Percentiles rank a stretch among this genome's conserved stretches.
These are phyloP conservation scores for Tolypocladium sp. DNA, from an alignment of 2,329 filamentous ascomycete species.

Conservation along the genomic window DNA sequence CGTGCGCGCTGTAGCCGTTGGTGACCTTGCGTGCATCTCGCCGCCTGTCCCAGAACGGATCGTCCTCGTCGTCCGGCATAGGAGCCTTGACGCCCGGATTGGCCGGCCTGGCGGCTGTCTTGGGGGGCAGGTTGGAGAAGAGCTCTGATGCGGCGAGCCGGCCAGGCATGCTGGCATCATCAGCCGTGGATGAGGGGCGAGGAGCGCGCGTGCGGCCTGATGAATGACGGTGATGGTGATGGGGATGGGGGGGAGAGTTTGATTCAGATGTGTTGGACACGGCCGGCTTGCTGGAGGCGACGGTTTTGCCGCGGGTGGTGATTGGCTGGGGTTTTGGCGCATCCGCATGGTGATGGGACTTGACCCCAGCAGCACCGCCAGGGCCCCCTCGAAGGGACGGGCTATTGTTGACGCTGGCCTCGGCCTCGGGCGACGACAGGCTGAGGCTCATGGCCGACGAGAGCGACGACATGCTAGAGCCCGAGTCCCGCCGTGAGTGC, in stretches of 20 bases:
- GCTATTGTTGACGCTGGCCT: conserved; percentile 9
- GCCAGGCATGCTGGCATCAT: conserved; percentile 31
- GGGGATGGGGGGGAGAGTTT: conserved; percentile 20
- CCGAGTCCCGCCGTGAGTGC: conserved; percentile 22
- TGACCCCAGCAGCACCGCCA: conserved; percentile 10
- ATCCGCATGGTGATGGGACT: conserved; percentile 19
- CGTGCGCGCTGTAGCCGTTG: conserved; percentile 21
- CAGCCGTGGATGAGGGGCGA: conserved; percentile 13
- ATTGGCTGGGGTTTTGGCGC: conserved; percentile 30
- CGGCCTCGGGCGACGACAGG: conserved; percentile 27
- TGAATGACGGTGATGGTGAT: conserved; percentile 1
- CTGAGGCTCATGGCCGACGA: conserved; percentile 29
- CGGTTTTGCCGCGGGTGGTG: conserved; percentile 18
- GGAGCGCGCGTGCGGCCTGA: conserved; percentile 11
- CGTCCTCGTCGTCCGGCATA: conserved; percentile 19
- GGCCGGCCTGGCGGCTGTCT: conserved; percentile 11
- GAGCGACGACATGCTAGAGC: conserved; percentile 33
- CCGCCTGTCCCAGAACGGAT: conserved; percentile 23
- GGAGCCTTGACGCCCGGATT: conserved; percentile 17
- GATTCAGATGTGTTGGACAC: conserved; percentile 26
- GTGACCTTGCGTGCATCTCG: conserved; percentile 29
- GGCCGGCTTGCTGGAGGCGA: conserved; percentile 26
- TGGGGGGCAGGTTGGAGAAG: conserved; percentile 21
- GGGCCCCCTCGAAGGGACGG: conserved; percentile 17
- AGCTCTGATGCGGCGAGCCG: conserved; percentile 22